Evolutionary conservation across 257 asterid species (phyloP).

Genomic region (Ajuga chamaepitys): DNA sequence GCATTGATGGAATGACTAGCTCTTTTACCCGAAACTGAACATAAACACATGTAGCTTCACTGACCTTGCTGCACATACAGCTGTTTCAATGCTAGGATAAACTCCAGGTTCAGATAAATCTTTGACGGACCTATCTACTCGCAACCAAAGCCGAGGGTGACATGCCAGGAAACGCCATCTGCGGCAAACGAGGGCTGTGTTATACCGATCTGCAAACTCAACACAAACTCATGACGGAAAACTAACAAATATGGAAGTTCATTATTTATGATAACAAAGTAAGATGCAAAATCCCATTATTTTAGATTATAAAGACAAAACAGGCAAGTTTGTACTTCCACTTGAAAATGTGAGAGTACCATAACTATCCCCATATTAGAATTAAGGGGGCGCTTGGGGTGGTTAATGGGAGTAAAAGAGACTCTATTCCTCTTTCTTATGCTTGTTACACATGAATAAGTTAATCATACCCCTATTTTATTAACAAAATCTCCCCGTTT

Average conservation of each 20-base stretch:
- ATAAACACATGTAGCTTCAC: slow-evolving; percentile 18
- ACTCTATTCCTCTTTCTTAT: no score
- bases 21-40: slow-evolving; percentile 6
- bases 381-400: no score
- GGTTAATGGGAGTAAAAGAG: no score
- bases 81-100: slow-evolving; percentile 76
- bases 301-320: background rate
- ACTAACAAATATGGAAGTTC: slow-evolving; percentile 13
- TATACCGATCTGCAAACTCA: slow-evolving; percentile 99
- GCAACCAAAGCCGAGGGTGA: slow-evolving; percentile 93
- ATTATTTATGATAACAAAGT: slow-evolving; percentile 6
- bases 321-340: background rate
- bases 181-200: slow-evolving; percentile 99
- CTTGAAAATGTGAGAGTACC: no score
- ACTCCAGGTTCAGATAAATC: slow-evolving; percentile 65
- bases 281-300: background rate
- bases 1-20: slow-evolving; percentile 15
- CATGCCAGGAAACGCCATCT: slow-evolving; percentile 98
- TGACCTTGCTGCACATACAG: slow-evolving; percentile 85
- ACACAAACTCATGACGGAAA: slow-evolving; percentile 44
- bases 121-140: slow-evolving; percentile 78
- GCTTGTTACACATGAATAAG: no score
- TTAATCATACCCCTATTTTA: no score
- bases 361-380: no score
- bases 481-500: no score